Evolutionary conservation across 441 rosid genomes (phyloP).

Genomic region (Oxalis stricta): DNA sequence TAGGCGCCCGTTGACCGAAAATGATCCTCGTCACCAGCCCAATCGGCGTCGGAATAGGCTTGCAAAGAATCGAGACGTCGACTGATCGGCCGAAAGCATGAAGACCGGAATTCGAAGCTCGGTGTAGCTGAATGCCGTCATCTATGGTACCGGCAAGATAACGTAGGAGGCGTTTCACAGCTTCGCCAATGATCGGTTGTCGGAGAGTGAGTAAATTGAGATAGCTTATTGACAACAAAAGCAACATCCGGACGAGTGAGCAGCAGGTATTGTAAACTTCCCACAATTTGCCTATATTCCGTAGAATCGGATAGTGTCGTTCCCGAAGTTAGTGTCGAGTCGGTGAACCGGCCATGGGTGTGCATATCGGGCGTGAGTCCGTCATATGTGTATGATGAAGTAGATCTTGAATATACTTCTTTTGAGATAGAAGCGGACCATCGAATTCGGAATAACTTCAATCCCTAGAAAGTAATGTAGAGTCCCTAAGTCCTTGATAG

Average conservation of each 20-base stretch:
- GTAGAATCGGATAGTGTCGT: not conserved
- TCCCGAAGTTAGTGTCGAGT: not conserved
- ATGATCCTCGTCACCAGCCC: not conserved
- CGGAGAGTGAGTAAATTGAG: not conserved
- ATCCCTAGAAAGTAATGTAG: too few species aligned
- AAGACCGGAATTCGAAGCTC: fast-evolving
- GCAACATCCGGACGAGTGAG: not conserved
- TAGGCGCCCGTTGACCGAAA: not conserved
- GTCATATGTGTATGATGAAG: too few species aligned
- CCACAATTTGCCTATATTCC: not conserved
- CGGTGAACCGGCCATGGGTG: too few species aligned
- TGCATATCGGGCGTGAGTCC: too few species aligned
- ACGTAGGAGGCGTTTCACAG: not conserved
- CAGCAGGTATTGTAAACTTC: not conserved
- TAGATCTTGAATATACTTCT: too few species aligned
- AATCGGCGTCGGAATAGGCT: not conserved
- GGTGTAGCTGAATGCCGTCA: not conserved
- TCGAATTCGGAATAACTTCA: too few species aligned
- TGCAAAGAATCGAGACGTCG: not conserved
- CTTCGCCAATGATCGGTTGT: not conserved
- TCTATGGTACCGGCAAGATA: not conserved
- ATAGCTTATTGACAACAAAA: not conserved
- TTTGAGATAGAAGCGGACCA: too few species aligned
- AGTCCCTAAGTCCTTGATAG: not conserved
- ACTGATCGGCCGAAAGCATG: not conserved